Percentiles rank a stretch among this genome's conserved stretches.
Evolutionary conservation across 441 rosid genomes (phyloP).

Genomic region (Arabidopsis hybrid): DNA sequence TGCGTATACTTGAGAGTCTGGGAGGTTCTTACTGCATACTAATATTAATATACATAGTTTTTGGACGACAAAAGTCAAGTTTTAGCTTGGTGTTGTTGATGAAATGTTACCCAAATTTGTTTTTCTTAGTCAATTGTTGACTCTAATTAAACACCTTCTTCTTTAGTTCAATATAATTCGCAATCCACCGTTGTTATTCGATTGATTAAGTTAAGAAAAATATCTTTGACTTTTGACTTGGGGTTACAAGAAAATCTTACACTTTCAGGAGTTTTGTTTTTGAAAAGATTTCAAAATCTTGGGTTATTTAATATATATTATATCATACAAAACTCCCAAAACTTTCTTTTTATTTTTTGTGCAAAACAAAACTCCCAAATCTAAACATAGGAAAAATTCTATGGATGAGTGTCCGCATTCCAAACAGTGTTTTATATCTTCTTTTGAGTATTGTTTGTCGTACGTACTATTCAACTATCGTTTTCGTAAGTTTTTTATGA

Average conservation of each 20-base stretch:
- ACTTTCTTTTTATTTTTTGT: too few species aligned
- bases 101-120: neutral
- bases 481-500: neutral
- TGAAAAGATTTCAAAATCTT: neutral
- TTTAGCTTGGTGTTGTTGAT: slow-evolving; percentile 3
- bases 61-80: neutral
- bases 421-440: neutral
- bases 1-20: neutral
- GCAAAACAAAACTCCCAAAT: neutral
- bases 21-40: neutral
- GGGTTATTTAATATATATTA: neutral
- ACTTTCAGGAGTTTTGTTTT: too few species aligned
- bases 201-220: neutral
- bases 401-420: neutral
- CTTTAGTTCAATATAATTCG: neutral
- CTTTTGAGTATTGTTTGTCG: neutral
- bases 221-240: too few species aligned
- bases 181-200: neutral
- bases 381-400: neutral
- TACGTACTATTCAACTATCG: neutral
- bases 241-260: too few species aligned
- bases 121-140: neutral
- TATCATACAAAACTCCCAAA: neutral
- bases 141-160: neutral
- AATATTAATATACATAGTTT: neutral